Evolutionary conservation across 805 yeast genomes (phyloP).

Genomic region (Wickerhamiella alocasiicola): DNA sequence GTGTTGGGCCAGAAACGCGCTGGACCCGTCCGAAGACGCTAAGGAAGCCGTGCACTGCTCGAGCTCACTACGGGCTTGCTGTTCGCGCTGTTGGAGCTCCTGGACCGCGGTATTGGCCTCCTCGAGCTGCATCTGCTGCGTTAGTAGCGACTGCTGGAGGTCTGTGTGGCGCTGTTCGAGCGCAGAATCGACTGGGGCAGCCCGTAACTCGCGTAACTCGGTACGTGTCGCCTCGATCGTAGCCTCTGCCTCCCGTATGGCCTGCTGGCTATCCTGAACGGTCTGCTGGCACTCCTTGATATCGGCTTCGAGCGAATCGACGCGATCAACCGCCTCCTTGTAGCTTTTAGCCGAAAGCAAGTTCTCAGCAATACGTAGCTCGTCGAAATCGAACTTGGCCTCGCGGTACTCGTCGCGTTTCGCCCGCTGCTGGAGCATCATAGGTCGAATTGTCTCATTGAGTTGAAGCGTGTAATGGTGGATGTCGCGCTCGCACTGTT

Average conservation of each 20-base stretch:
- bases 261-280: not conserved
- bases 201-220: not conserved
- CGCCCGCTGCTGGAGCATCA: conserved; percentile 30
- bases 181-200: not conserved
- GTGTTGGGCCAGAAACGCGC: not conserved
- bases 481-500: conserved; percentile 76
- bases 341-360: not conserved
- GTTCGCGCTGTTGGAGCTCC: not conserved
- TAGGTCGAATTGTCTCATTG: conserved; percentile 85
- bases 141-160: not conserved
- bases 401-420: conserved; percentile 48
- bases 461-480: conserved; percentile 61
- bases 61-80: not conserved
- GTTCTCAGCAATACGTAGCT: conserved; percentile 9
- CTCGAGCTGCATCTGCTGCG: not conserved
- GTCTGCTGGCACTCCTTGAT: not conserved
- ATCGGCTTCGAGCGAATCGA: not conserved
- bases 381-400: conserved; percentile 29
- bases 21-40: not conserved
- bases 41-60: too few relatives aligned
- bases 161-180: not conserved
- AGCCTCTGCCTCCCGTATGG: not conserved
- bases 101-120: not conserved
- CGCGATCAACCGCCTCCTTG: not conserved
- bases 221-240: not conserved